These are phyloP conservation scores for Coemansia sp. DNA, from an alignment of 192 early-diverging fungal species.

Conservation along the genomic window DNA sequence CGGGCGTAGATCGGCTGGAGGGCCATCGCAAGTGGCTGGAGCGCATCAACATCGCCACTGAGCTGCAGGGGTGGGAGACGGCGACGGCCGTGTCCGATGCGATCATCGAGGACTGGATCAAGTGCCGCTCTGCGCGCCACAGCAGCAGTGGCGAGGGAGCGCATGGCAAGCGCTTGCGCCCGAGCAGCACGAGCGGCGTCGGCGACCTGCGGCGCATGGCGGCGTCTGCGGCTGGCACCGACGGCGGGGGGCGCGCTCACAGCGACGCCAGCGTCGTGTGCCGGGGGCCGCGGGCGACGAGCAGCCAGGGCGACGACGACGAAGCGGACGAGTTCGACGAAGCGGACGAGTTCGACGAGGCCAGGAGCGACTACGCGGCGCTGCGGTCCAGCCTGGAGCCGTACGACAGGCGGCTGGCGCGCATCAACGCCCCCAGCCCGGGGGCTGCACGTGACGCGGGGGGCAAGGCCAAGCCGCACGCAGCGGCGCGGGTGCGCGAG, in stretches of 20 bases:
- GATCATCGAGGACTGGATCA: conserved; percentile 19
- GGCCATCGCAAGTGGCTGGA: conserved; percentile 32
- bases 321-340: conserved; percentile 13
- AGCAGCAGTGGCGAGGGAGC: background rate
- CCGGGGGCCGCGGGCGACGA: background rate
- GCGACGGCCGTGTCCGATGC: conserved; percentile 35
- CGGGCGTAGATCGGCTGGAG: conserved; percentile 33
- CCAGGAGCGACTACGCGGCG: conserved; percentile 21
- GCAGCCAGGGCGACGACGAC: background rate
- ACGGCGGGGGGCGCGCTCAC: background rate
- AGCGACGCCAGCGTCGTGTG: conserved; percentile 8
- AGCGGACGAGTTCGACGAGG: conserved; percentile 5
- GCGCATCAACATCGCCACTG: conserved; percentile 23
- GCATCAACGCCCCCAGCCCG: conserved; percentile 20
- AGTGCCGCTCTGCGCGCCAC: background rate
- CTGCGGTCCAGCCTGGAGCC: conserved; percentile 34
- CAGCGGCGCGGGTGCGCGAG: conserved; percentile 31
- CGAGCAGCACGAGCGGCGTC: conserved; percentile 3
- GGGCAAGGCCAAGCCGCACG: background rate
- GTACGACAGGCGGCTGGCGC: conserved; percentile 22
- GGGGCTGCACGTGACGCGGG: conserved; percentile 3
- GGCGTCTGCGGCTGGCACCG: background rate
- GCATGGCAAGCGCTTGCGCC: conserved; percentile 1
- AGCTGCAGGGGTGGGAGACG: conserved; percentile 32
- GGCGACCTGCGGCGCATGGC: background rate